phyloP scores from a whole-genome alignment of 164 flowering plant species.

The Umbellularia californica region DNA sequence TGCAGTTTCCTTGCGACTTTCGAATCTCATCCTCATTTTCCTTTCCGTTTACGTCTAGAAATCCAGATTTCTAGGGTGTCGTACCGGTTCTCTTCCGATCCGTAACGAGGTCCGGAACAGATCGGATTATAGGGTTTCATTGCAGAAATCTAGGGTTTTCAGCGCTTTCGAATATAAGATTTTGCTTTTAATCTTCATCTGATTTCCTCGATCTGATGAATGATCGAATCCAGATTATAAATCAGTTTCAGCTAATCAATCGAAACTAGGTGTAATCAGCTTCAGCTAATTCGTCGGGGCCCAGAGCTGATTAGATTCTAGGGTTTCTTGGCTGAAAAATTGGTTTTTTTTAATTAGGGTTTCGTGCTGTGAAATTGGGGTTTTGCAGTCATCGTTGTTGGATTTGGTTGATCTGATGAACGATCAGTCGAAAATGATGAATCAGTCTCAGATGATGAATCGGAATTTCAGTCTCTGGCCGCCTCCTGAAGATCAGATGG shows the following conservation, averaged over 20 bases:
- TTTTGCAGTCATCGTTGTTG: neutral
- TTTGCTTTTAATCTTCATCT: no score
- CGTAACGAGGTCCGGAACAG: neutral
- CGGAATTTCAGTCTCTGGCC: conserved; percentile 30
- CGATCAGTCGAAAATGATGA: conserved; percentile 9
- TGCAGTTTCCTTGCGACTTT: neutral
- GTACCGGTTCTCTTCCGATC: neutral
- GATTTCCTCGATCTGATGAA: no score
- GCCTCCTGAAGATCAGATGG: conserved; percentile 16
- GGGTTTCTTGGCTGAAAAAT: neutral
- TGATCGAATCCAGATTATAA: no score
- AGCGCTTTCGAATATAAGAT: neutral
- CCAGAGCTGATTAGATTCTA: neutral
- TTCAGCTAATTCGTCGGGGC: no score
- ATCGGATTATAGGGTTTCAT: neutral
- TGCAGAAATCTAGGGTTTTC: neutral
- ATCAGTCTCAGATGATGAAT: conserved; percentile 26
- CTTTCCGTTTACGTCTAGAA: neutral
- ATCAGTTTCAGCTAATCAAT: no score
- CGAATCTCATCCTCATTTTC: neutral
- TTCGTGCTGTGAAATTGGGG: neutral
- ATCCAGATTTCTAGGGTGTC: neutral
- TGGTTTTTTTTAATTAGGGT: no score
- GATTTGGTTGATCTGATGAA: neutral
- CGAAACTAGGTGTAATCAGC: no score